Base-by-base conservation (phyloP, 202 grass and related monocot species). In the Panicum hallii region DNA sequence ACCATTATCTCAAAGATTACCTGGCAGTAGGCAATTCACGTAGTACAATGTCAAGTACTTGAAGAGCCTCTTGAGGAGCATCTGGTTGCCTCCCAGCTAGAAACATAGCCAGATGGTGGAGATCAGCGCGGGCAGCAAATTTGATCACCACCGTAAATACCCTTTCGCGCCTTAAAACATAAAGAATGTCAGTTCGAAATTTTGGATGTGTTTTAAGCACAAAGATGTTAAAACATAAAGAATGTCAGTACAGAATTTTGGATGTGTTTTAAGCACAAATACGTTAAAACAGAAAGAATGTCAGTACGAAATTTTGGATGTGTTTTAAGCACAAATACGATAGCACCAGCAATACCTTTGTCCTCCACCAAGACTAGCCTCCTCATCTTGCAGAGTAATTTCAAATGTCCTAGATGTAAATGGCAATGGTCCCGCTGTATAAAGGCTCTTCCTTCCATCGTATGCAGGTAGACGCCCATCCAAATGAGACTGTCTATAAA, bases 11-110 rank as follows among this genome's bases (percentile, higher is more conserved):
- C 65, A 84, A 67, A 54, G 13, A 77, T 79, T 92, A 98, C 93
- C 87, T 90, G 34, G 87, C 70, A 67, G 93, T 98, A 89, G 95
- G 95, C 72, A 97, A 74, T 88, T 97, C 95, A 71, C 92, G 92
- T 17, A 97, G 86, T 30, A 97, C 95, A 82, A 94, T 97, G 72
- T 97, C 95, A 72, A 97, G 95, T 47, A 97, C 95, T 89, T 97
- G 92, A 87, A 95, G 89, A 60, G 95, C 95, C 74, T 95, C 95
- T 93, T 97, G 92, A 47, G 95, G 95, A 80, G 95, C 92, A 90
- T 97, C 92, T 53, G 95, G 82, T 73, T 97, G 95, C 82, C 89
- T 91, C 46, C 95, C 95, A 83, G 92, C 79, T 84, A 97, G 83
- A 91, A 97, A 97, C 95, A 97, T 91, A 53, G 87, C 95, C 30